Evolutionary conservation across 345 rosid genomes (phyloP).

Genomic region (Populus davidiana): DNA sequence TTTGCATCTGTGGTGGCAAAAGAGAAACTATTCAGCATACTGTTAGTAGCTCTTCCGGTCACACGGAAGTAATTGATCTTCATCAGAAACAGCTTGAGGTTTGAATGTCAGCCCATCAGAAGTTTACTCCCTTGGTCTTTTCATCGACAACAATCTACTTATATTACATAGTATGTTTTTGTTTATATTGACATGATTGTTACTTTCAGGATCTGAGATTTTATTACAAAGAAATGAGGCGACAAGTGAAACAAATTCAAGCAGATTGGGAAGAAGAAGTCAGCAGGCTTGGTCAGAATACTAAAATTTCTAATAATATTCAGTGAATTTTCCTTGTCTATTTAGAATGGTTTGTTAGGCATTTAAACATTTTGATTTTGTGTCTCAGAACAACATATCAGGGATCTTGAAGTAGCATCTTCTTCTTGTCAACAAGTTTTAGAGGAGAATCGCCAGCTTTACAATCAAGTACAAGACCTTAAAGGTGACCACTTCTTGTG

Average conservation of each 20-base stretch:
- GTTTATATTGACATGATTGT: neutral
- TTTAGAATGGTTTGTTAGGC: neutral
- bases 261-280: conserved; percentile 64
- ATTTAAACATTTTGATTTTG: neutral
- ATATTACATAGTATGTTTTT: neutral
- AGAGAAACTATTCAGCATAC: conserved; percentile 29
- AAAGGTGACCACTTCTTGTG: conserved; percentile 50
- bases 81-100: conserved; percentile 78
- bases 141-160: neutral
- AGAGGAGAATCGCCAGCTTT: conserved; percentile 85
- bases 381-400: conserved; percentile 59
- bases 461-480: conserved; percentile 98
- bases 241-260: conserved; percentile 59
- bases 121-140: neutral
- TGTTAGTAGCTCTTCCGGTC: conserved; percentile 26
- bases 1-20: conserved; percentile 76
- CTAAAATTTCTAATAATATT: neutral
- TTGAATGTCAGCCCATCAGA: neutral
- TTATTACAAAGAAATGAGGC: conserved; percentile 44
- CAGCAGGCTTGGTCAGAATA: conserved; percentile 54
- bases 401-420: conserved; percentile 69
- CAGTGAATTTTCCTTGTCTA: neutral
- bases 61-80: conserved; percentile 39
- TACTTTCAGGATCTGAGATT: conserved; percentile 56
- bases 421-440: conserved; percentile 75